A percentile compares a stretch with the other conserved stretches of the same genome.
These are phyloP conservation scores for Fusarium albidum DNA, from an alignment of 2,329 filamentous ascomycete genomes.

Conservation along the genomic window DNA sequence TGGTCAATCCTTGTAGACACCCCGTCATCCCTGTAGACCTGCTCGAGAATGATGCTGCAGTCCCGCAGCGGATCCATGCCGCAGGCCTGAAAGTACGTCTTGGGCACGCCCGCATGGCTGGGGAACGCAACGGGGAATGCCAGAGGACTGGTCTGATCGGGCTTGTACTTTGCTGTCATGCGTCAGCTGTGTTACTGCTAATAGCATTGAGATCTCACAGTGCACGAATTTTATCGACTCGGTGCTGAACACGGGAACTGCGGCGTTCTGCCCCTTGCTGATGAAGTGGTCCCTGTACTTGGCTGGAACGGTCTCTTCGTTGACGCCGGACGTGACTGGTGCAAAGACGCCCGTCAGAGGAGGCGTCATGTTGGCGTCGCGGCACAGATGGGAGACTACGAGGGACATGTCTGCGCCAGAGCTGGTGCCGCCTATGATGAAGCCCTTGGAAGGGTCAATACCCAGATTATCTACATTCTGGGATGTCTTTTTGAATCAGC, in stretches of 20 bases:
- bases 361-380: constrained; percentile 22
- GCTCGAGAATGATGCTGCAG: constrained; percentile 41
- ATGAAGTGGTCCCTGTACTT: constrained; percentile 41
- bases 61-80: constrained; percentile 43
- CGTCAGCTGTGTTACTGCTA: background rate
- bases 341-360: constrained; percentile 41
- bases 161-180: constrained; percentile 38
- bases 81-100: constrained; percentile 45
- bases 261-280: constrained; percentile 39
- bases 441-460: constrained; percentile 35
- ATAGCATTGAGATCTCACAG: constrained; percentile 20
- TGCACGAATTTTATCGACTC: constrained; percentile 37
- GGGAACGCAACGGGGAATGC: constrained; percentile 33
- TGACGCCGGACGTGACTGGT: constrained; percentile 33
- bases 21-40: constrained; percentile 39
- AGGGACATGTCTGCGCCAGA: constrained; percentile 42
- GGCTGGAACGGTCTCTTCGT: constrained; percentile 34
- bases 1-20: constrained; percentile 40
- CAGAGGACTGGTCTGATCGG: constrained; percentile 36
- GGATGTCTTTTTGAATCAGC: constrained; percentile 11
- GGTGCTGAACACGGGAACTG: constrained; percentile 33
- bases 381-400: constrained; percentile 36
- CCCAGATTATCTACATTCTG: constrained; percentile 33
- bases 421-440: constrained; percentile 39
- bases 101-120: constrained; percentile 20